phyloP scores from a whole-genome alignment of 2,329 filamentous ascomycete species.

The Colletotrichum lupini region DNA sequence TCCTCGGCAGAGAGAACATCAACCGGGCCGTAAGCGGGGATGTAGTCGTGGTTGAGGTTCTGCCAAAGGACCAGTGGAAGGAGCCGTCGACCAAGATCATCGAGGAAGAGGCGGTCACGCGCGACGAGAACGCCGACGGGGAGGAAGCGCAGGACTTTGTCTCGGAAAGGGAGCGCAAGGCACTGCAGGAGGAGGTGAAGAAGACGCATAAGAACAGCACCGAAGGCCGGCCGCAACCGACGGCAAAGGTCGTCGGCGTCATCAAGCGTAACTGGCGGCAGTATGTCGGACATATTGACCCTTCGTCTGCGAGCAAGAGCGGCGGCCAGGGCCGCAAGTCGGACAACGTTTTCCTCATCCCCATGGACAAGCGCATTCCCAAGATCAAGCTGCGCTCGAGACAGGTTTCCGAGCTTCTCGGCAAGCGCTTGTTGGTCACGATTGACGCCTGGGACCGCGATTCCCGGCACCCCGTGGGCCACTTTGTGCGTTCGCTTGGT shows the following conservation, averaged over 20 bases:
- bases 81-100: constrained; percentile 94
- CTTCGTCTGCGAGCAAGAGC: constrained; percentile 80
- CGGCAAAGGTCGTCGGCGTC: constrained; percentile 90
- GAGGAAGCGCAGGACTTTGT: constrained; percentile 79
- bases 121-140: constrained; percentile 90
- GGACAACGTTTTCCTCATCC: constrained; percentile 93
- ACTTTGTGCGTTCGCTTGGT: constrained; percentile 92
- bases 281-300: constrained; percentile 95
- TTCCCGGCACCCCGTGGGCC: constrained; percentile 90
- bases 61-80: constrained; percentile 97
- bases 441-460: constrained; percentile 97
- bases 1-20: constrained; percentile 94
- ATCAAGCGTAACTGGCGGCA: constrained; percentile 98
- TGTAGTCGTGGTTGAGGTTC: constrained; percentile 89
- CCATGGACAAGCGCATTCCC: constrained; percentile 98
- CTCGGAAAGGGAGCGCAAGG: constrained; percentile 87
- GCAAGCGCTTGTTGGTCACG: constrained; percentile 90
- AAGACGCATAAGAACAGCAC: constrained; percentile 80
- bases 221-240: constrained; percentile 87
- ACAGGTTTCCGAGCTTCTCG: constrained; percentile 87
- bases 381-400: constrained; percentile 95
- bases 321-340: constrained; percentile 83
- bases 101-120: constrained; percentile 91
- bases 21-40: constrained; percentile 94
- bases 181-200: constrained; percentile 91